Base-by-base conservation (phyloP, 2,329 filamentous ascomycete species). In the Tympanopsis confertula region DNA sequence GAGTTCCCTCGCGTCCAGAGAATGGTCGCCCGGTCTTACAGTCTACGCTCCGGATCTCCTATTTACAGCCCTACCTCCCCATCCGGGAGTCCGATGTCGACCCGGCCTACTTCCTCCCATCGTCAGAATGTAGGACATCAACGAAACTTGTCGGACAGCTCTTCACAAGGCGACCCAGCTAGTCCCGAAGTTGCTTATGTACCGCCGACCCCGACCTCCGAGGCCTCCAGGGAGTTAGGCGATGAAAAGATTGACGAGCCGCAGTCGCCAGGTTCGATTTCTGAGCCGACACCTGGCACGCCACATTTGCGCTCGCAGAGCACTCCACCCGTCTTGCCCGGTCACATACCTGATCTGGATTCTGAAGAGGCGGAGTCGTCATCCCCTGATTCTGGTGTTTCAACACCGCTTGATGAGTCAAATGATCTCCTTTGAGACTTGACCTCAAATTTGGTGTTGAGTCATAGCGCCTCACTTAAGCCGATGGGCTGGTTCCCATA, bases 251-350 rank as follows among this genome's bases (percentile, higher is more conserved):
- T 10, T 13, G 30, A 33, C n/a, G n/a, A n/a, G n/a, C n/a, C n/a
- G n/a, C n/a, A n/a, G n/a, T n/a, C n/a, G n/a, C n/a, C n/a, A n/a
- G n/a, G n/a, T n/a, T n/a, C n/a, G n/a, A n/a, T n/a, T n/a, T n/a
- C n/a, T n/a, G n/a, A 10, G 24, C 24, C 24, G n/a, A n/a, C 10
- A 10, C 10, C n/a, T 5, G 15, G 15, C n/a, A 24, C 20, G 5
- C 15, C 19, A 20, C 19, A 38, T 5, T 29, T 13, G 14, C 37
- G 43, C n/a, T 39, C 44, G 17, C 36, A 33, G 19, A 45, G 43
- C 26, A 45, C 39, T 39, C 42, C 44, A 13, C 41, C 44, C 3
- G 38, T 36, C 15, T 19, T 45, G 26, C 22, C 38, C 12, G 24
- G 38, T n/a, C 19, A 12, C 4, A 19, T 20, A 18, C 37, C 26